Evolutionary conservation across 108 stramenopile genomes (phyloP).

Genomic region (Cyclotella cryptica): DNA sequence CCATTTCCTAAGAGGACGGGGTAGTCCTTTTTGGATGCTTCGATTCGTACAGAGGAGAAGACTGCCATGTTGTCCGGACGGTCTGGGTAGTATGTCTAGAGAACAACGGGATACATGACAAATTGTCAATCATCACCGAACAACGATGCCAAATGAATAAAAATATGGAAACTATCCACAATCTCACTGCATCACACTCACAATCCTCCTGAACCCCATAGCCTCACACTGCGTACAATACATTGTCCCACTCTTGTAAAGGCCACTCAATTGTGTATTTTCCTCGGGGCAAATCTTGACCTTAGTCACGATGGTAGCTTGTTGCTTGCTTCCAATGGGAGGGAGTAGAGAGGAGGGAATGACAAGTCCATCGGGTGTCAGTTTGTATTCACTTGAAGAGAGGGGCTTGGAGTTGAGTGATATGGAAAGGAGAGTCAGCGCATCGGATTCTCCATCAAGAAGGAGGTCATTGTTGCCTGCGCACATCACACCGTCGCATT

Average conservation of each 20-base stretch:
- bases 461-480: constrained; percentile 26
- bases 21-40: constrained; percentile 77
- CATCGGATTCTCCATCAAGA: constrained; percentile 51
- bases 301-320: not conserved
- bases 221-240: constrained; percentile 96
- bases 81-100: constrained; percentile 89
- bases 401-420: constrained; percentile 46
- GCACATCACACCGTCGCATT: not conserved
- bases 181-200: constrained; percentile 33
- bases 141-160: not conserved
- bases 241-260: constrained; percentile 90
- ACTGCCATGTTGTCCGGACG: constrained; percentile 96
- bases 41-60: constrained; percentile 78
- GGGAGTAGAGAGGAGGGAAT: constrained; percentile 34
- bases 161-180: not conserved
- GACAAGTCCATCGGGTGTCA: constrained; percentile 40
- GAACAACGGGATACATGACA: not conserved
- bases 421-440: constrained; percentile 32
- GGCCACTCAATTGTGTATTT: constrained; percentile 91
- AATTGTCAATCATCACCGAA: constrained; percentile 78
- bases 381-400: constrained; percentile 29
- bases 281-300: constrained; percentile 71
- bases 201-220: constrained; percentile 57
- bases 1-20: constrained; percentile 95
- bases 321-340: not conserved